Evolutionary conservation across 805 yeast genomes (phyloP).

Genomic region (Kuraishia borneana): DNA sequence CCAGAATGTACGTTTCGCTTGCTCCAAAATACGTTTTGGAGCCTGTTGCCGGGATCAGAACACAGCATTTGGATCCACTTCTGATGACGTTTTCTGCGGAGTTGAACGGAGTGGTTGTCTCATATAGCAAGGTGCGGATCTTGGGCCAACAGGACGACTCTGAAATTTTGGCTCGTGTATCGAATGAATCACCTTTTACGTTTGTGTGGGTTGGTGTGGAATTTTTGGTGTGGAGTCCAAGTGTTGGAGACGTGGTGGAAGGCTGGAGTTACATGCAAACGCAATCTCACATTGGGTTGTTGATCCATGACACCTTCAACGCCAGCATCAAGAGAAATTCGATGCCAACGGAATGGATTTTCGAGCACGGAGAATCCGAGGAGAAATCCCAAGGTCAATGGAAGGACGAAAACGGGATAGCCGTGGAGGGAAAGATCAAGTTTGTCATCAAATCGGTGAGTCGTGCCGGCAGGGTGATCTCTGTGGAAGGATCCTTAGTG

Average conservation of each 20-base stretch:
- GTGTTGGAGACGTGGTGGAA: conserved; percentile 74
- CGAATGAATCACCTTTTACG: conserved; percentile 77
- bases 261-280: conserved; percentile 89
- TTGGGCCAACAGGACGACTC: conserved; percentile 13
- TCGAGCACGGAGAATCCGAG: conserved; percentile 45
- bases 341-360: conserved; percentile 82
- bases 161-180: conserved; percentile 51
- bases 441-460: conserved; percentile 67
- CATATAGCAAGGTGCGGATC: conserved; percentile 58
- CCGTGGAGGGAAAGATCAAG: conserved; percentile 72
- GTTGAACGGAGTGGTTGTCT: conserved; percentile 74
- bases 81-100: conserved; percentile 70
- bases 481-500: conserved; percentile 80
- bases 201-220: conserved; percentile 82
- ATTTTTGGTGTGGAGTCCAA: conserved; percentile 82
- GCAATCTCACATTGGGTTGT: conserved; percentile 86
- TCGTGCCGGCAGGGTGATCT: conserved; percentile 71
- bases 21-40: conserved; percentile 70
- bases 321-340: conserved; percentile 79
- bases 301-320: conserved; percentile 88
- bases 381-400: conserved; percentile 69
- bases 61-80: conserved; percentile 85
- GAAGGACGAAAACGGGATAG: conserved; percentile 65
- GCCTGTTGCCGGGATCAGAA: conserved; percentile 70
- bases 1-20: conserved; percentile 67